These are phyloP conservation scores for Saccharomyces hybrid DNA, from an alignment of 1,139 yeast genomes.

Conservation along the genomic window DNA sequence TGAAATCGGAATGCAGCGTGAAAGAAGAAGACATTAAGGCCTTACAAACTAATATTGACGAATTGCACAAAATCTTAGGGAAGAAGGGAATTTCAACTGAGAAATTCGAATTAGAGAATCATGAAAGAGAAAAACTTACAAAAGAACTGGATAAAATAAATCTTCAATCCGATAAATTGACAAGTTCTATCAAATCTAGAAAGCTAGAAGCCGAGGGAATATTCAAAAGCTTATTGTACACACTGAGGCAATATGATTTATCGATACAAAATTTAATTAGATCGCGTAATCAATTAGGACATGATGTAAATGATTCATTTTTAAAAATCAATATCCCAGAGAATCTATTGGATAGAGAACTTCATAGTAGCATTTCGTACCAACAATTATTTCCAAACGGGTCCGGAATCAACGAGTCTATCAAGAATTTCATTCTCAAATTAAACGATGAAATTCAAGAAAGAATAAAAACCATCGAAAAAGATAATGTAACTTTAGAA, in stretches of 20 bases:
- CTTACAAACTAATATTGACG: constrained; percentile 35
- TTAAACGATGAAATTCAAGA: constrained; percentile 34
- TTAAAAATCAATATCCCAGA: constrained; percentile 1
- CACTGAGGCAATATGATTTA: constrained; percentile 42
- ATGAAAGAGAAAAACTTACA: constrained; percentile 45
- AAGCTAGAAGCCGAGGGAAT: constrained; percentile 43
- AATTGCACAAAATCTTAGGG: constrained; percentile 42
- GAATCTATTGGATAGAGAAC: not conserved
- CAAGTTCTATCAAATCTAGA: constrained; percentile 38
- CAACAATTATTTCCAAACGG: constrained; percentile 1
- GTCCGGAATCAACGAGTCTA: constrained; percentile 5
- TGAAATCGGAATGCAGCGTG: too few species aligned
- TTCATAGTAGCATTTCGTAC: not conserved
- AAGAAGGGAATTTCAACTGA: constrained; percentile 53
- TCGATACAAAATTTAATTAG: constrained; percentile 35
- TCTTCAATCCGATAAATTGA: constrained; percentile 37
- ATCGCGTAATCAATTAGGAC: constrained; percentile 34
- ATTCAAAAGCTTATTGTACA: constrained; percentile 44
- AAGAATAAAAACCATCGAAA: constrained; percentile 48
- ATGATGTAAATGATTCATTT: constrained; percentile 20
- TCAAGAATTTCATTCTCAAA: constrained; percentile 9
- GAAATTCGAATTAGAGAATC: constrained; percentile 55
- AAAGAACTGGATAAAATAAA: constrained; percentile 47
- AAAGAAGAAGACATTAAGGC: too few species aligned
- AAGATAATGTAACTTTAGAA: constrained; percentile 41